phyloP scores from a whole-genome alignment of 257 asterid genomes.

The Przewalskia tangutica region DNA sequence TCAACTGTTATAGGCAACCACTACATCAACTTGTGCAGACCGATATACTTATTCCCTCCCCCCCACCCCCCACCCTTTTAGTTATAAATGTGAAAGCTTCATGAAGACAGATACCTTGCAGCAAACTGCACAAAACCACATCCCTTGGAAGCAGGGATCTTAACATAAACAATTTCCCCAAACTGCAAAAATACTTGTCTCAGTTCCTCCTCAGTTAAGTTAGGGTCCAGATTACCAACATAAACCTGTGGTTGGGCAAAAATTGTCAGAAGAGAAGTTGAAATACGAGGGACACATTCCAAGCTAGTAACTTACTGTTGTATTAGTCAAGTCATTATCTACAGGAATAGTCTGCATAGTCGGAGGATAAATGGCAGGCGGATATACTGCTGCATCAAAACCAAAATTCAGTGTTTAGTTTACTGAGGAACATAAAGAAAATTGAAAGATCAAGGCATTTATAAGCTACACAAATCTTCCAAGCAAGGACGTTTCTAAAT shows the following conservation, averaged over 20 bases:
- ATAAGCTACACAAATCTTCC: neutral
- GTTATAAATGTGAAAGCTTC: neutral
- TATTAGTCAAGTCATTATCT: slow-evolving; percentile 67
- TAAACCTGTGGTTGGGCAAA: slow-evolving; percentile 47
- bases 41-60: neutral
- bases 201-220: slow-evolving; percentile 73
- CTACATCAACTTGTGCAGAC: neutral
- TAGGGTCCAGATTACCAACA: slow-evolving; percentile 80
- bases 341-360: slow-evolving; percentile 59
- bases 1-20: neutral
- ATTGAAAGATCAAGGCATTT: neutral
- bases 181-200: slow-evolving; percentile 68
- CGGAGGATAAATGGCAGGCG: slow-evolving; percentile 53
- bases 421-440: neutral
- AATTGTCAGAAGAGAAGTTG: slow-evolving; percentile 9
- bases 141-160: slow-evolving; percentile 79
- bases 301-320: slow-evolving; percentile 56
- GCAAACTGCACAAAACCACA: slow-evolving; percentile 93
- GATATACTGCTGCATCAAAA: slow-evolving; percentile 56
- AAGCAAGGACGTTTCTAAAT: neutral
- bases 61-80: neutral
- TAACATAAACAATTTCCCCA: slow-evolving; percentile 78
- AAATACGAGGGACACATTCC: neutral
- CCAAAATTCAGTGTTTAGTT: neutral
- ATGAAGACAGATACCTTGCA: slow-evolving; percentile 37